These are phyloP conservation scores for bread wheat (Triticum aestivum) DNA, from an alignment of 176 grass and related monocot species.

Conservation along the genomic window IWGSC_CS_RefSeq_v2.1 NC_057802.1:409833542-409834041, in stretches of 20 bases:
- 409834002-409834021: background rate
- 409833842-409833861: background rate
- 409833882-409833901: background rate
- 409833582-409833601: too few relatives aligned
- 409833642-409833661: too few relatives aligned
- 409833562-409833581: too few relatives aligned
- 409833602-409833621: too few relatives aligned
- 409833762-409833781: constrained; percentile 1
- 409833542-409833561: too few relatives aligned
- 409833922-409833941: background rate
- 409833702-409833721: background rate
- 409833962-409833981: background rate
- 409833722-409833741: background rate
- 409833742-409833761: background rate
- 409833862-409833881: background rate
- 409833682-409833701: background rate
- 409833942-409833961: background rate
- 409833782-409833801: background rate
- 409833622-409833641: too few relatives aligned
- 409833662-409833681: too few relatives aligned
- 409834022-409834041: constrained; percentile 15
- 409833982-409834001: background rate
- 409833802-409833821: background rate
- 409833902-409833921: background rate
- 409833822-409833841: background rate